These are phyloP conservation scores for Arachis stenosperma DNA, from an alignment of 306 rosid species.

Conservation along the genomic window DNA sequence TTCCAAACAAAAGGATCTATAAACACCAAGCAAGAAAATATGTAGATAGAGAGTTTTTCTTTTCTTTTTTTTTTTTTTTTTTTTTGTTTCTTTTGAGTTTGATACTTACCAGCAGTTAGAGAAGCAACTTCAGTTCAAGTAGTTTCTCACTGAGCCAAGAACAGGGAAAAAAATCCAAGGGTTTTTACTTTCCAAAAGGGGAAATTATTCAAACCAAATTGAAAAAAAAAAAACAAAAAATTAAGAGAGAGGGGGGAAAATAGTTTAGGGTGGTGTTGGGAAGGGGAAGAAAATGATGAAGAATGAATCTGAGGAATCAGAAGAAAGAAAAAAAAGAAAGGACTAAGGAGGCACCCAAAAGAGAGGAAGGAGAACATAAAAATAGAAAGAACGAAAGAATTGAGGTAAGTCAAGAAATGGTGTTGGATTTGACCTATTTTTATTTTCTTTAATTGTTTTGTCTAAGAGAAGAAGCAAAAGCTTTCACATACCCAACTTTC, in stretches of 20 bases:
- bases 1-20: constrained; percentile 28
- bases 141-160: neutral
- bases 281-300: neutral
- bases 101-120: constrained; percentile 38
- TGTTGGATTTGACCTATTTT: constrained; percentile 33
- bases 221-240: neutral
- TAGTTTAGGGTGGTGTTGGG: neutral
- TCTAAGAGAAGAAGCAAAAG: constrained; percentile 20
- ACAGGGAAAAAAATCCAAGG: neutral
- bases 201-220: constrained; percentile 33
- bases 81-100: neutral
- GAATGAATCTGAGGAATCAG: constrained; percentile 3
- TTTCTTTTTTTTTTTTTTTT: neutral
- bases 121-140: constrained; percentile 30
- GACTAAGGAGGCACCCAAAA: neutral
- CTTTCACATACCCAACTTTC: constrained; percentile 33
- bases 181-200: neutral
- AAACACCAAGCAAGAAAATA: neutral
- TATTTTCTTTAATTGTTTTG: neutral
- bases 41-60: neutral
- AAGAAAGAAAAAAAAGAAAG: constrained; percentile 22
- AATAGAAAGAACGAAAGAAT: constrained; percentile 15
- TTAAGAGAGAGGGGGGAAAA: neutral
- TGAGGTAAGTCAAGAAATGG: constrained; percentile 37
- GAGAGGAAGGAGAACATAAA: constrained; percentile 16